Conservation (phyloP, 2,329 filamentous ascomycete species). For the Aspergillus latus region DNA sequence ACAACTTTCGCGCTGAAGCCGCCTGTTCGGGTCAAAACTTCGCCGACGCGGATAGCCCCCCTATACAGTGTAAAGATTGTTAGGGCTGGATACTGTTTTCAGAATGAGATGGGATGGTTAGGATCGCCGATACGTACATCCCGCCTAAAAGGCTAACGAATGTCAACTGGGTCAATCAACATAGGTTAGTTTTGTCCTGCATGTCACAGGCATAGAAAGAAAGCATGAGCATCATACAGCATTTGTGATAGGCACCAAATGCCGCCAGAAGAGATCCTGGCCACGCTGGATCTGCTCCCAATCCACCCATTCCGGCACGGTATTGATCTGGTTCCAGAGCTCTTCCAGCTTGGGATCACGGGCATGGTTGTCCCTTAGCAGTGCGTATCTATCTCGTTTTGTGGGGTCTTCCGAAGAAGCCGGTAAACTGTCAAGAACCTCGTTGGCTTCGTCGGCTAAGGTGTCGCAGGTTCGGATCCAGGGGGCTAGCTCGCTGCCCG, state of each 20-base stretch:
- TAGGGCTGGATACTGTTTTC: neutral
- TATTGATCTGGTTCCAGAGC: slow-evolving; percentile 67
- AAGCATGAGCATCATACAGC: slow-evolving; percentile 29
- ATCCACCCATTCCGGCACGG: slow-evolving; percentile 71
- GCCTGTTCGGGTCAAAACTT: slow-evolving; percentile 71
- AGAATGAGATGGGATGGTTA: neutral
- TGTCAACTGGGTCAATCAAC: slow-evolving; percentile 20
- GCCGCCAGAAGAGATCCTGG: slow-evolving; percentile 74
- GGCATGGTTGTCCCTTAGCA: slow-evolving; percentile 59
- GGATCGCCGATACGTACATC: slow-evolving; percentile 20
- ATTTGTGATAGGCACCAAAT: slow-evolving; percentile 65
- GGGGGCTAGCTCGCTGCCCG: neutral
- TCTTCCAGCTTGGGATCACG: slow-evolving; percentile 56
- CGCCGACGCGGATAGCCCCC: slow-evolving; percentile 69
- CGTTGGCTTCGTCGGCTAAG: slow-evolving; percentile 10
- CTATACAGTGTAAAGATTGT: slow-evolving; percentile 15
- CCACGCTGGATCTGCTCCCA: slow-evolving; percentile 72
- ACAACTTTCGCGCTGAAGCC: slow-evolving; percentile 69
- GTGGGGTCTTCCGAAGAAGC: neutral
- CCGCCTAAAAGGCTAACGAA: slow-evolving; percentile 31
- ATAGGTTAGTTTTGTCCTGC: neutral
- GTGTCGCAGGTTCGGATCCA: slow-evolving; percentile 10
- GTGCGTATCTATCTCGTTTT: slow-evolving; percentile 59
- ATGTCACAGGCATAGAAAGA: neutral
- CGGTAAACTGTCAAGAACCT: neutral